These are phyloP conservation scores for Dactylorhiza incarnata DNA, from an alignment of 106 monocot species.

Conservation along the genomic window DNA sequence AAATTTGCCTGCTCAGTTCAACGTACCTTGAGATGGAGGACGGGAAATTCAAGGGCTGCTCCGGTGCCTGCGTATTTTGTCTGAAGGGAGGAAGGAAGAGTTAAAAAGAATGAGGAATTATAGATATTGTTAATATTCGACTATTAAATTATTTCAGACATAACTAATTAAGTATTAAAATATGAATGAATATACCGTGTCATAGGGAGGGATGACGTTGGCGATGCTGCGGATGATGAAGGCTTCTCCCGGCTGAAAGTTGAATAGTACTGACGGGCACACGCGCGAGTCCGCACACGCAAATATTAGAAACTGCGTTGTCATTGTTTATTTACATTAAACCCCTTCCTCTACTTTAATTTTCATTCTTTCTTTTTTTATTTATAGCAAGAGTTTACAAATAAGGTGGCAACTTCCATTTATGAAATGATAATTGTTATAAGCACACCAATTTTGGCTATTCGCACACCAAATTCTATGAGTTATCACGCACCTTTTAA, in stretches of 20 bases:
- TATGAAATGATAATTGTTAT: too few species aligned
- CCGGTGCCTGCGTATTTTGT: constrained; percentile 56
- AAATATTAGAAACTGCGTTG: constrained; percentile 74
- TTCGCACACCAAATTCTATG: too few species aligned
- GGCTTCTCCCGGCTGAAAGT: constrained; percentile 76
- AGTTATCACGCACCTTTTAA: too few species aligned
- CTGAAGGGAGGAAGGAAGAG: constrained; percentile 13
- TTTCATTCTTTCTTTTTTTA: too few species aligned
- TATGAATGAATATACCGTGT: constrained; percentile 19
- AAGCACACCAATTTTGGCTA: too few species aligned
- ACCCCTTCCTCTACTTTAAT: too few species aligned
- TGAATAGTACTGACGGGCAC: constrained; percentile 70
- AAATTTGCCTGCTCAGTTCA: too few species aligned
- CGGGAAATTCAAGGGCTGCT: constrained; percentile 78
- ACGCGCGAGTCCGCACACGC: constrained; percentile 86
- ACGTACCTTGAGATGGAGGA: constrained; percentile 64
- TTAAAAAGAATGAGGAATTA: background rate
- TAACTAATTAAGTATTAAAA: background rate
- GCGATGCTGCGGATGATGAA: constrained; percentile 84
- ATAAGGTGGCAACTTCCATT: too few species aligned
- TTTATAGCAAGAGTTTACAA: too few species aligned
- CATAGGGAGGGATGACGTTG: constrained; percentile 69
- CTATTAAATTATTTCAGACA: background rate
- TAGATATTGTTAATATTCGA: background rate
- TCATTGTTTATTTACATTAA: too few species aligned